Evolutionary conservation across 1,284 basidiomycete species (phyloP).

Genomic region (Cerioporus squamosus): DNA sequence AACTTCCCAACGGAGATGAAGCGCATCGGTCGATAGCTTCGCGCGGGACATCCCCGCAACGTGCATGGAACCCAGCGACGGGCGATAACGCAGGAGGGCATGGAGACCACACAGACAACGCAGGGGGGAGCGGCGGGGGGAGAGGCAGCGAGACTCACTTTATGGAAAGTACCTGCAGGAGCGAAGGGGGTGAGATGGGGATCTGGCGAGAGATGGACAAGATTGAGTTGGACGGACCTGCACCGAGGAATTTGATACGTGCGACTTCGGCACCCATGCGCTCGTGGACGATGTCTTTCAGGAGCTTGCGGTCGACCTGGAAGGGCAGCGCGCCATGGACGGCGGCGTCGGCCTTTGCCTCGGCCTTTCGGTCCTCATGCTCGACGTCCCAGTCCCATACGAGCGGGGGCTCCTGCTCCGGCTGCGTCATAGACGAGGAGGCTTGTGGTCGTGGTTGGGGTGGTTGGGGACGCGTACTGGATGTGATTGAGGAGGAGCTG

Average conservation of each 20-base stretch:
- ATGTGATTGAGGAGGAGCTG: constrained; percentile 7
- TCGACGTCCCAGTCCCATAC: constrained; percentile 73
- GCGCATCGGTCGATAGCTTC: not conserved
- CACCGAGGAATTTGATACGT: constrained; percentile 71
- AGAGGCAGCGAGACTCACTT: constrained; percentile 42
- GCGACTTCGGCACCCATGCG: constrained; percentile 67
- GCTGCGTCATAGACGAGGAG: constrained; percentile 6
- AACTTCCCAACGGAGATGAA: not conserved
- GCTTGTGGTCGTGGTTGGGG: constrained; percentile 1
- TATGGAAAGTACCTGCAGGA: constrained; percentile 73
- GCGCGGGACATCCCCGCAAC: not conserved
- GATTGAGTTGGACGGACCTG: constrained; percentile 52
- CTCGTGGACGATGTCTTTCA: constrained; percentile 76
- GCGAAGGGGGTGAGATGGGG: constrained; percentile 7
- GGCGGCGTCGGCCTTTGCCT: constrained; percentile 61
- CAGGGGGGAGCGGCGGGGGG: not conserved
- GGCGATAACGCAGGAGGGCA: not conserved
- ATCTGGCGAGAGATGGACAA: not conserved
- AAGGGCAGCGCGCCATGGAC: constrained; percentile 66
- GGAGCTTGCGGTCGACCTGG: constrained; percentile 68
- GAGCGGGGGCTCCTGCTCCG: constrained; percentile 31
- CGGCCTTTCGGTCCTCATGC: constrained; percentile 63
- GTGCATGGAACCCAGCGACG: too few relatives aligned
- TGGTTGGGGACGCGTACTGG: constrained; percentile 4
- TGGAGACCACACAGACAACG: not conserved